Evolutionary conservation across 2,329 filamentous ascomycete genomes (phyloP).

Genomic region (Blastomyces silverae): DNA sequence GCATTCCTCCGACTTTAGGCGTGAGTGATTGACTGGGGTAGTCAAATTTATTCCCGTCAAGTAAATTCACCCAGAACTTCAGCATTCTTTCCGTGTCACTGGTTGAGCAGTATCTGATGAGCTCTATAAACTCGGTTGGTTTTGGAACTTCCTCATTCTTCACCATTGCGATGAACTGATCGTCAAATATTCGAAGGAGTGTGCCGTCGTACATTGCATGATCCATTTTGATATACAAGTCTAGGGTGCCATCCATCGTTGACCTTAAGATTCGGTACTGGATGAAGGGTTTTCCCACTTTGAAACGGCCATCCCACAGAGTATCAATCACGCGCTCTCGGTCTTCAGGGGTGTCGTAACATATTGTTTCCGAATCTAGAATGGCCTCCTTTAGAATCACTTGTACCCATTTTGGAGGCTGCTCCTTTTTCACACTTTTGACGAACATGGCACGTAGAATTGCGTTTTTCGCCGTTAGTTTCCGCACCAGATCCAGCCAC

Average conservation of each 20-base stretch:
- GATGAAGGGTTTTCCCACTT: constrained; percentile 32
- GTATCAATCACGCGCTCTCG: constrained; percentile 23
- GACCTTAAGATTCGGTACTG: constrained; percentile 29
- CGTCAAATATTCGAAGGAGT: constrained; percentile 35
- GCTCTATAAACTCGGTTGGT: constrained; percentile 27
- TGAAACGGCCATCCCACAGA: constrained; percentile 28
- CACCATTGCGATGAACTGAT: constrained; percentile 29
- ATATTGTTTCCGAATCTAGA: constrained; percentile 18
- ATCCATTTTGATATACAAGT: constrained; percentile 48
- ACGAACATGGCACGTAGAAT: constrained; percentile 76
- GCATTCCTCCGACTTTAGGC: constrained; percentile 15
- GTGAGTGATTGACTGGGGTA: constrained; percentile 11
- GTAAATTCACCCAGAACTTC: constrained; percentile 23
- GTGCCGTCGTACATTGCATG: constrained; percentile 76
- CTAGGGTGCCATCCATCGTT: constrained; percentile 21
- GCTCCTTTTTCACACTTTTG: constrained; percentile 36
- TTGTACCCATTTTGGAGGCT: constrained; percentile 56
- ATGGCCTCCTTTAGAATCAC: constrained; percentile 50
- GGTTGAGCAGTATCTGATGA: background rate
- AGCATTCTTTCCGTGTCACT: background rate
- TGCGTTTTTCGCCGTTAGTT: constrained; percentile 58
- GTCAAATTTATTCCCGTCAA: constrained; percentile 22
- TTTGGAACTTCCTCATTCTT: constrained; percentile 18
- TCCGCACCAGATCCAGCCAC: constrained; percentile 55
- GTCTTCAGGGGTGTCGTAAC: constrained; percentile 23